Evolutionary conservation across 768 basidiomycete genomes (phyloP), one percentile per base, ranked within the genome.

Genomic region (Trametes elegans): DNA sequence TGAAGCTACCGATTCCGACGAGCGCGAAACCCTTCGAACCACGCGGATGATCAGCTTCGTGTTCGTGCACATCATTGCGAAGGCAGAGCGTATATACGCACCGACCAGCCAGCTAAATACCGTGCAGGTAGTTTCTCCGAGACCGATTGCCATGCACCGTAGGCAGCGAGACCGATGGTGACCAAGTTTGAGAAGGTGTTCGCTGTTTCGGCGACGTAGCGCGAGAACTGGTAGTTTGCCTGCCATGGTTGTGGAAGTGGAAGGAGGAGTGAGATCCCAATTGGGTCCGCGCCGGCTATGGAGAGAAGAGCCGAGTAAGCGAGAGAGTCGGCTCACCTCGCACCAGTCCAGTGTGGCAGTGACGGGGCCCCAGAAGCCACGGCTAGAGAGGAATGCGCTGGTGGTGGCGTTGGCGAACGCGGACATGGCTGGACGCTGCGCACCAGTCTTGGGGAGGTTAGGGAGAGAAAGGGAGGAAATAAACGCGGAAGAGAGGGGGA

Each of bases 291-390:
- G 34, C 41, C 28, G 58, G 54, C 31, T 14, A 42, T 23, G 55
- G 27, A 53, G 41, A n/a, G 47, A 6, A 35, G 29, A 34, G 36
- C 36, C 41, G 27, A 19, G 43, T 14, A 24, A 8, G 36, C 53
- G 21, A 42, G 55, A 31, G 47, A 16, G 13, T 14, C 63, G 64
- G 48, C 68, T 74, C 32, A 74, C 85, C 75, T 88, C 86, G 62
- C 87, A 88, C 85, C 86, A 88, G 64, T 88, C 86, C 19, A 88
- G 68, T 3, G 85, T 87, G 11, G 85, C 79, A 0, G 87, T 88
- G 29, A 84, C 78, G 9, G 82, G 82, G 5, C 85, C 86, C 77
- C 82, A 83, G 46, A 78, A 68, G 28, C 52, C 47, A 26, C 49
- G 46, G 21, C 52, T 49, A 36, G 57, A 42, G 40, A 54, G 14